Base-by-base conservation (phyloP, 164 flowering plant species). In the Tetracentron sinense region DNA sequence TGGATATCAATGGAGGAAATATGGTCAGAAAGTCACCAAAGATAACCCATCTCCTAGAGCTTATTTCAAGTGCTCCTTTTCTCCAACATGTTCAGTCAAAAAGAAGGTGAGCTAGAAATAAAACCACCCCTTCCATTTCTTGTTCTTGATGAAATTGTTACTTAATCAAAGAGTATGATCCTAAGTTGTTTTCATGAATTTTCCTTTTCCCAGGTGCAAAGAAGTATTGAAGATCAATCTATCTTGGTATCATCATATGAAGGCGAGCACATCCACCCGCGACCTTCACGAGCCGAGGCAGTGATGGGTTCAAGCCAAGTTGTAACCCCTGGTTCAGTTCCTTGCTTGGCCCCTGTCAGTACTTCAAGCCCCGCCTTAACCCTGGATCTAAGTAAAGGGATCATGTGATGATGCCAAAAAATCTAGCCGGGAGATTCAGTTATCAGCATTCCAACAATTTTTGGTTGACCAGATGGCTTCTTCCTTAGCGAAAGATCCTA, bases 221-320 rank as follows among this genome's bases (percentile, higher is more conserved):
- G 90, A 72, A 83, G 96, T 42, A 72, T 69, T 2, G 92, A 83
- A 21, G 92, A 89, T 66, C 81, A 68, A 68, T 76, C 86, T 4
- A 42, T 87, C 0, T 27, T 87, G 48, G 84, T 89, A 10, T 86
- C 85, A 35, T 83, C 89, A 0, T 89, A 87, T 30, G 92, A 89
- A 69, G 96, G 96, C 0, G 88, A 81, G 59, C 95, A 88, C 80
- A 83, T 76, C 64, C 94, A 88, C 60, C 77, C 78, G 8, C 66
- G 60, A 21, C 79, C 77, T 3, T 62, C 82, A 44, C 70, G 56
- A 25, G 51, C 64, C 35, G 62, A 29, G 61, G 63, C 68, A 7
- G 44, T 38, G 0, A 7, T 68, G 61, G 71, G 62, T 31, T 30
- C 72, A 3, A 68, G 53, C 56, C 60, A 69, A 26, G 62, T 65